Evolutionary conservation across 768 basidiomycete species (phyloP).

Genomic region (Trametes meyenii): DNA sequence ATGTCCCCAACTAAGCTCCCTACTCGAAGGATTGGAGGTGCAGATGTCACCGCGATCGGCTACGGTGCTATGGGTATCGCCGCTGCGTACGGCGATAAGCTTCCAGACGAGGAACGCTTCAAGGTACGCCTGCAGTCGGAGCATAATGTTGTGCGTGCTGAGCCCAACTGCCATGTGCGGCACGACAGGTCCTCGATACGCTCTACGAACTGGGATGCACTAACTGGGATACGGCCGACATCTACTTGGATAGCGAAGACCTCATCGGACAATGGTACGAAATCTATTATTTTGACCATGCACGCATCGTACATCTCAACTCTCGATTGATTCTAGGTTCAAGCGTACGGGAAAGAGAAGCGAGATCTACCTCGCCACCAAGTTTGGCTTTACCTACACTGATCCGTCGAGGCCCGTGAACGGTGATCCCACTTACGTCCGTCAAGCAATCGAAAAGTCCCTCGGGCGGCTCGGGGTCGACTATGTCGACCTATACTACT

Average conservation of each 20-base stretch:
- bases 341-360: conserved; percentile 51
- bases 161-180: background rate
- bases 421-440: conserved; percentile 47
- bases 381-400: conserved; percentile 45
- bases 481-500: conserved; percentile 43
- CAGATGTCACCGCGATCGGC: conserved; percentile 53
- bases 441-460: conserved; percentile 41
- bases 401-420: conserved; percentile 30
- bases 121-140: conserved; percentile 41
- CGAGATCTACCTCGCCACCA: conserved; percentile 65
- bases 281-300: background rate
- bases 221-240: conserved; percentile 48
- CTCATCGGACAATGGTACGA: conserved; percentile 44
- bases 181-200: conserved; percentile 42
- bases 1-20: conserved; percentile 31
- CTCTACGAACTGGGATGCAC: conserved; percentile 43
- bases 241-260: conserved; percentile 43
- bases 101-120: conserved; percentile 59
- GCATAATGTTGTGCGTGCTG: background rate
- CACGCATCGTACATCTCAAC: conserved; percentile 13
- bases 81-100: conserved; percentile 45
- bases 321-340: conserved; percentile 41
- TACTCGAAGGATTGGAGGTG: conserved; percentile 49
- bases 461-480: conserved; percentile 41
- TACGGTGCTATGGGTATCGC: conserved; percentile 65